Base-by-base conservation (phyloP, 176 grass and related monocot genomes). In the Cenchrus fungigraminus region DNA sequence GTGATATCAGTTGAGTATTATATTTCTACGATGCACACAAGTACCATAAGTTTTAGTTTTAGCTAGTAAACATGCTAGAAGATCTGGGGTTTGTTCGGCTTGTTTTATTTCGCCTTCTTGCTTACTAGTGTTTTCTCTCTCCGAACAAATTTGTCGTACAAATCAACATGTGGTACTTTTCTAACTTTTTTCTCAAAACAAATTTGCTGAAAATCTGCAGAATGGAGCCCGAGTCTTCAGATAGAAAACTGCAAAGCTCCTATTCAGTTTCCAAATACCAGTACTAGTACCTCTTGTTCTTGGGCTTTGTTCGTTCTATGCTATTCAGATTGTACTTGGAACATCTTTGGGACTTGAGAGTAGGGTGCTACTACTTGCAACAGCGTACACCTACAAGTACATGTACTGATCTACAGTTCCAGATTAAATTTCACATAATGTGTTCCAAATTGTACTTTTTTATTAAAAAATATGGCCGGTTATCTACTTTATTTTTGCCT, bases 391-490 rank as follows among this genome's bases (percentile, higher is more conserved):
- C 3, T 65, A 14, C 69, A 67, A 71, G 42, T 82, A 67, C 70
- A 68, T 6, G n/a, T 9, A 32, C 31, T 32, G 31, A 32, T 32
- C 31, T 32, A n/a, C 7, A 59, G 57, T 60, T 34, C 3, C 43
- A 70, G 12, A 53, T 71, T 63, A 63, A 83, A 70, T 31, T 58
- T 70, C 19, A 77, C 74, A 61, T 1, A 60, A 37, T 57, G 74
- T 47, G 25, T 79, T 84, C 34, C 7, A n/a, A 31, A 17, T 79
- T 28, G 40, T 47, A 78, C 20, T 12, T 47, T 1, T 22, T 2
- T 25, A 25, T 25, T 25, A 25, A 1, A 6, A 45, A 63, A 13
- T 9, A 3, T 17, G 12, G 9, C 45, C 2, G 17, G 9, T 15
- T 0, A 1, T 45, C 7, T 68, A 12, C 9, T 22, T 47, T 1